Conservation (phyloP, 352 stramenopile genomes). For the Phytophthora sojae region DNA sequence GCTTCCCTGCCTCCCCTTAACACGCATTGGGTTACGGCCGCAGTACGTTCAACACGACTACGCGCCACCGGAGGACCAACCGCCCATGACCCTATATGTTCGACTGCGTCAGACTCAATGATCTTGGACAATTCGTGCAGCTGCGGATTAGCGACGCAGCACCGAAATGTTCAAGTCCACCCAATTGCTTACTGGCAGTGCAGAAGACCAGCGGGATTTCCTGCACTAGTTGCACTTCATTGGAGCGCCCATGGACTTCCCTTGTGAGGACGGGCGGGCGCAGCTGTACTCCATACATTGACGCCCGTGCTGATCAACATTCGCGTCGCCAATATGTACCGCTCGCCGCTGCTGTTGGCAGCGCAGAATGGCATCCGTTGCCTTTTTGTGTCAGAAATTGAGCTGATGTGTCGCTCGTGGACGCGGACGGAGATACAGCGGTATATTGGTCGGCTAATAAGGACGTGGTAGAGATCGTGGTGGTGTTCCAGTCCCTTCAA, state of each 20-base stretch:
- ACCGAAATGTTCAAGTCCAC: constrained; percentile 68
- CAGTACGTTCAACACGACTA: constrained; percentile 11
- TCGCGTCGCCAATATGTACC: constrained; percentile 70
- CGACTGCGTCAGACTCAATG: constrained; percentile 61
- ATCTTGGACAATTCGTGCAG: constrained; percentile 61
- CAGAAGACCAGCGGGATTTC: constrained; percentile 60
- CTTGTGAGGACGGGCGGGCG: constrained; percentile 61
- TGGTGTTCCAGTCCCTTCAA: constrained; percentile 83
- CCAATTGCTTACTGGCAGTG: constrained; percentile 77
- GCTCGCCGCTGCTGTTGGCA: constrained; percentile 77
- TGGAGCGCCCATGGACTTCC: constrained; percentile 57
- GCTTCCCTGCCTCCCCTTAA: constrained; percentile 7
- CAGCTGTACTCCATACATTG: constrained; percentile 86
- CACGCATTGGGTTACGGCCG: not conserved
- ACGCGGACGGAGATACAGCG: constrained; percentile 75
- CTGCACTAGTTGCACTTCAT: constrained; percentile 60
- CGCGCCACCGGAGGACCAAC: constrained; percentile 13
- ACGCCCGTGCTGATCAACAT: constrained; percentile 77
- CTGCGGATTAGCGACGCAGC: constrained; percentile 46
- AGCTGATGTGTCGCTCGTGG: constrained; percentile 71
- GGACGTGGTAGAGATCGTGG: constrained; percentile 80
- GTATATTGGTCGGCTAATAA: constrained; percentile 91
- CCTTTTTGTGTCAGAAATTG: constrained; percentile 79
- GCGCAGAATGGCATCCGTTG: constrained; percentile 81
- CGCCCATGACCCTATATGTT: constrained; percentile 62